Evolutionary conservation across 2,329 filamentous ascomycete species (phyloP).

Genomic region (Aspergillus sp.): DNA sequence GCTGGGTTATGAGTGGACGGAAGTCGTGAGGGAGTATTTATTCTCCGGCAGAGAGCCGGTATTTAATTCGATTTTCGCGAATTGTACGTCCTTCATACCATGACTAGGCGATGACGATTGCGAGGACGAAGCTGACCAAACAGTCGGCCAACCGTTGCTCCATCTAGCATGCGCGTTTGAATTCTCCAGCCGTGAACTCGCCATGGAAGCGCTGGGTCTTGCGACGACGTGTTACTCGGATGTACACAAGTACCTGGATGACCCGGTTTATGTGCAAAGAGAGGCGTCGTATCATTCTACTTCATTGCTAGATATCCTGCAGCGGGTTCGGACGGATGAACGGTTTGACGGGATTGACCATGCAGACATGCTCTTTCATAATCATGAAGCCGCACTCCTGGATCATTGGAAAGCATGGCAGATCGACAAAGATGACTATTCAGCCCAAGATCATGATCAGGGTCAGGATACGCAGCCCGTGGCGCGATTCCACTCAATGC

Average conservation of each 20-base stretch:
- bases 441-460: no score
- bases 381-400: slow-evolving; percentile 62
- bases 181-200: slow-evolving; percentile 72
- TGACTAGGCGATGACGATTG: not conserved
- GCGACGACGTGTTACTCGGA: slow-evolving; percentile 51
- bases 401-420: slow-evolving; percentile 91
- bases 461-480: no score
- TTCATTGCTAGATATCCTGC: slow-evolving; percentile 62
- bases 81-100: slow-evolving; percentile 49
- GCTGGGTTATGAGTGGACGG: slow-evolving; percentile 75
- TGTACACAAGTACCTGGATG: slow-evolving; percentile 58
- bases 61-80: slow-evolving; percentile 69
- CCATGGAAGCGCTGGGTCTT: slow-evolving; percentile 77
- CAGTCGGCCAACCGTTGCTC: slow-evolving; percentile 85
- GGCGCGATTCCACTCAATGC: slow-evolving; percentile 62
- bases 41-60: slow-evolving; percentile 62
- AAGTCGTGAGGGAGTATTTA: slow-evolving; percentile 66
- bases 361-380: slow-evolving; percentile 48
- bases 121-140: not conserved
- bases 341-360: slow-evolving; percentile 59
- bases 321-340: slow-evolving; percentile 59
- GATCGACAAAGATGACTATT: slow-evolving; percentile 34
- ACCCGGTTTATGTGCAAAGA: slow-evolving; percentile 57
- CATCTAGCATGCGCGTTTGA: slow-evolving; percentile 93
- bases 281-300: slow-evolving; percentile 52